Evolutionary conservation across 306 rosid genomes (phyloP).

Genomic region (Quillaja saponaria): DNA sequence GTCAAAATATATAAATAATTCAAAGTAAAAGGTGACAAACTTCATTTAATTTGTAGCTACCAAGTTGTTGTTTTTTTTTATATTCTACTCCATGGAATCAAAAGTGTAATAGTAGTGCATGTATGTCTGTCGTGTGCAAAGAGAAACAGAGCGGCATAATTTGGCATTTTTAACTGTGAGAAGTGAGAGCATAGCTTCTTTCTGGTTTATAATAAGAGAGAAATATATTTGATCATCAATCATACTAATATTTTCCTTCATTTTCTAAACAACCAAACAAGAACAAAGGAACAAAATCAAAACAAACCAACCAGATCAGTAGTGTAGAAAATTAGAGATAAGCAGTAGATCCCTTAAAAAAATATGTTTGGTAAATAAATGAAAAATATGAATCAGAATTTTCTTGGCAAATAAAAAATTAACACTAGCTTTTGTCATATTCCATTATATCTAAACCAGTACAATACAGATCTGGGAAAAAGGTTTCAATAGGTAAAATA

Average conservation of each 20-base stretch:
- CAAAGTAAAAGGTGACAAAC: neutral
- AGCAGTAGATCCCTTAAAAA: neutral
- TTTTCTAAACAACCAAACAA: slow-evolving; percentile 40
- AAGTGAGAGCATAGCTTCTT: neutral
- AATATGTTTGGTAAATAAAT: no score
- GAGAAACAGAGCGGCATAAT: slow-evolving; percentile 44
- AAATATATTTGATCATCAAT: no score
- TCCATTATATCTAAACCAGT: no score
- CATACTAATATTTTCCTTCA: neutral
- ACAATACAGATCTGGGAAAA: slow-evolving; percentile 26
- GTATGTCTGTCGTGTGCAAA: slow-evolving; percentile 25
- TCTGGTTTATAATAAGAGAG: neutral
- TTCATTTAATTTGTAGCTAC: neutral
- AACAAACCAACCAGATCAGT: neutral
- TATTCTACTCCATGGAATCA: slow-evolving; percentile 29
- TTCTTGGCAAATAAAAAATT: neutral
- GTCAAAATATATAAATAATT: neutral
- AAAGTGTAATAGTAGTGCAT: slow-evolving; percentile 7
- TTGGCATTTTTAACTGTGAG: neutral
- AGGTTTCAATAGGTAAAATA: neutral
- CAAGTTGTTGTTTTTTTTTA: slow-evolving; percentile 1
- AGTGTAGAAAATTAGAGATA: slow-evolving; percentile 1
- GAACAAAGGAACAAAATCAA: neutral
- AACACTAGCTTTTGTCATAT: neutral
- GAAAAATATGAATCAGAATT: neutral